These are phyloP conservation scores for Phytophthora podocarpi DNA, from an alignment of 352 stramenopile species.

Conservation along the genomic window DNA sequence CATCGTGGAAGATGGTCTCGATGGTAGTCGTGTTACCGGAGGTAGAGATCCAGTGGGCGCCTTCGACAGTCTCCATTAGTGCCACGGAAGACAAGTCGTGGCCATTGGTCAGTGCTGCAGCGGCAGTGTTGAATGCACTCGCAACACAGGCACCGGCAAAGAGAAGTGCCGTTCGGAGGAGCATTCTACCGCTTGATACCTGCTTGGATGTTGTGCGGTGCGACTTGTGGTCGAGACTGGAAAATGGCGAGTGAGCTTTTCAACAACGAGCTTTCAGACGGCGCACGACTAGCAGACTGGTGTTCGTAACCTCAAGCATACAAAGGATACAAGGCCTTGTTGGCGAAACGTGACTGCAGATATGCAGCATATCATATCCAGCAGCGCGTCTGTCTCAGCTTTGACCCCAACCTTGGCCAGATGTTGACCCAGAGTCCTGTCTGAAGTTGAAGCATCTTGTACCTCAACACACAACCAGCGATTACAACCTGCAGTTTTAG, in stretches of 20 bases:
- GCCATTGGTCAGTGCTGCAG: slow-evolving; percentile 30
- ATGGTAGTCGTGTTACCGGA: slow-evolving; percentile 31
- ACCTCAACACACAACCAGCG: slow-evolving; percentile 17
- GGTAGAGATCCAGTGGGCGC: slow-evolving; percentile 34
- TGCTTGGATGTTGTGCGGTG: no score
- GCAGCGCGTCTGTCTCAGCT: slow-evolving; percentile 7
- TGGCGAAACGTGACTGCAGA: not conserved
- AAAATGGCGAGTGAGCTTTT: slow-evolving; percentile 25
- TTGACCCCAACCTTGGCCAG: not conserved
- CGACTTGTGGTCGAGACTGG: no score
- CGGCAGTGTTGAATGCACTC: slow-evolving; percentile 3
- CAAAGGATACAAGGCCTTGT: not conserved
- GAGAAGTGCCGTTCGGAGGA: slow-evolving; percentile 16
- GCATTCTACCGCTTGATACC: no score
- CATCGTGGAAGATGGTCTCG: slow-evolving; percentile 36
- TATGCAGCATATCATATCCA: no score
- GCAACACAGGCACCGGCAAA: slow-evolving; percentile 1
- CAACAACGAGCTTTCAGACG: no score
- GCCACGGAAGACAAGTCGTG: slow-evolving; percentile 41
- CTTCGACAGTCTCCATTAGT: slow-evolving; percentile 37
- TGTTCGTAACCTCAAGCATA: not conserved
- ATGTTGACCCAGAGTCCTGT: not conserved
- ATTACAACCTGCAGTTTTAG: not conserved
- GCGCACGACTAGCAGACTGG: no score
- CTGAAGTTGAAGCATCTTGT: slow-evolving; percentile 16